Evolutionary conservation across 306 rosid genomes (phyloP).

Genomic region (Castanea mollissima): DNA sequence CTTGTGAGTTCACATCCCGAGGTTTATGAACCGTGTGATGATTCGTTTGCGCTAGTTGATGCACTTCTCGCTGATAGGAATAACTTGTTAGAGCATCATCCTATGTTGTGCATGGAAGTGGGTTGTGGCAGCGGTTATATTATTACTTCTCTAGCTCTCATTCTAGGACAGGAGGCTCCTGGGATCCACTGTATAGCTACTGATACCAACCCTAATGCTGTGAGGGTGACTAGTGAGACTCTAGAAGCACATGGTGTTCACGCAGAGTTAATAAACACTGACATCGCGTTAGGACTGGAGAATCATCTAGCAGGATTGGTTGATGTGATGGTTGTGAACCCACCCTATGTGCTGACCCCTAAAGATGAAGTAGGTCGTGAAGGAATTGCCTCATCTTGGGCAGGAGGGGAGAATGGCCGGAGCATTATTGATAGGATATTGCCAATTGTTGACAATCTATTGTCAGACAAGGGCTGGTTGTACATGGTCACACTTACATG

Average conservation of each 20-base stretch:
- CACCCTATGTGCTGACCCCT: slow-evolving; percentile 97
- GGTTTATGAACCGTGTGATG: slow-evolving; percentile 97
- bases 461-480: slow-evolving; percentile 89
- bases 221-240: slow-evolving; percentile 65
- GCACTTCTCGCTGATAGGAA: slow-evolving; percentile 82
- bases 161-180: slow-evolving; percentile 58
- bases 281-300: slow-evolving; percentile 79
- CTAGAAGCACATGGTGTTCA: slow-evolving; percentile 80
- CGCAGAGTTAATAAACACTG: slow-evolving; percentile 72
- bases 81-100: slow-evolving; percentile 61
- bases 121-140: slow-evolving; percentile 98
- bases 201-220: slow-evolving; percentile 79
- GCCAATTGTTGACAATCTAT: slow-evolving; percentile 66
- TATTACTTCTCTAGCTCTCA: slow-evolving; percentile 88
- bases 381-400: slow-evolving; percentile 88
- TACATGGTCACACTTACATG: slow-evolving; percentile 82
- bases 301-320: slow-evolving; percentile 70
- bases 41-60: slow-evolving; percentile 92
- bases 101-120: slow-evolving; percentile 75
- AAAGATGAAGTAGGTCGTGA: slow-evolving; percentile 84
- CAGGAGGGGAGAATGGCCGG: slow-evolving; percentile 95
- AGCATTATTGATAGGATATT: slow-evolving; percentile 73
- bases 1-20: slow-evolving; percentile 80
- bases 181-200: slow-evolving; percentile 74
- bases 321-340: slow-evolving; percentile 91